Evolutionary conservation across 768 basidiomycete species (phyloP), one percentile per base, ranked within the genome.

Genomic region (Suillus sp.): DNA sequence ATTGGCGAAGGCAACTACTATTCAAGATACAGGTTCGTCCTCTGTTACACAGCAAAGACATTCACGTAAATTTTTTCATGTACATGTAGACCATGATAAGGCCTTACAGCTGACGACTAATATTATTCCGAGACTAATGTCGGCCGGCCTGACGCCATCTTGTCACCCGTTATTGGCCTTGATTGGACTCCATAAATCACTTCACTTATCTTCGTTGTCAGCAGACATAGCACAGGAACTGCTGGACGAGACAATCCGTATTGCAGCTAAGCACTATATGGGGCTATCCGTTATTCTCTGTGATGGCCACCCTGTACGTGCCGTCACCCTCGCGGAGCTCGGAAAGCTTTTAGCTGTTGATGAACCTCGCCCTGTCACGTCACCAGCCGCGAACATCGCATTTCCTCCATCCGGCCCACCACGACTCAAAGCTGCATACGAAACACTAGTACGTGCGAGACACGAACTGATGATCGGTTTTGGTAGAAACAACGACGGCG

Each of bases 331-430:
- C 9, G 87, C 89, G 3, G 94, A 96, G 72, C 79, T 93, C 7
- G 93, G 91, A 0, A 95, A 94, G 76, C 77, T 95, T 8, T 80
- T 95, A 7, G 85, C 86, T 0, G 89, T 94, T 0, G 91, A 94
- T 68, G 92, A 93, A 70, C 88, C 87, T 0, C 73, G 75, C 3
- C 84, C 86, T 3, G 72, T 72, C 1, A 64, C 67, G 16, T 50
- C 65, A 68, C 20, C 70, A 38, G 22, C 63, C 34, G 47, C 65
- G 32, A 65, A 62, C 14, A 62, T 67, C 18, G 43, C 71, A 0
- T 92, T 87, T 71, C 91, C 89, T 4, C 92, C 91, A 0, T 87
- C 84, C 4, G 91, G 90, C 1, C 81, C 85, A 2, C 72, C 78
- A 25, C 81, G 92, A 25, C 78, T 95, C 32, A 81, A 34, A 34